Evolutionary conservation across 2,329 filamentous ascomycete genomes (phyloP).

Genomic region (Raffaelea ambrosiae): DNA sequence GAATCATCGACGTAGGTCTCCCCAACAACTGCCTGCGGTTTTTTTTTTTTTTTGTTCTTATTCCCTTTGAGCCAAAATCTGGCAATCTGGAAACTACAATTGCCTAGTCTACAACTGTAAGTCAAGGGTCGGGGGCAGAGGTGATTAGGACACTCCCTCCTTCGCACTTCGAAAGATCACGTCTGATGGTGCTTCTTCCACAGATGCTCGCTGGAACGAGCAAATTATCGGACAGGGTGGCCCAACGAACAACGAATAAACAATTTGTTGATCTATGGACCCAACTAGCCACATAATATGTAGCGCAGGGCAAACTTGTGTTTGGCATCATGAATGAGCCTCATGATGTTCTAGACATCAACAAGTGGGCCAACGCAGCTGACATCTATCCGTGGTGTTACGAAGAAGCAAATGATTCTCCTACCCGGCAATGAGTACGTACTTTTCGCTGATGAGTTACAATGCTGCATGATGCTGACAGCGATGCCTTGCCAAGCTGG

Average conservation of each 20-base stretch:
- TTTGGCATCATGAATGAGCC: conserved; percentile 66
- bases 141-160: too few species aligned
- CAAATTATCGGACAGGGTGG: conserved; percentile 57
- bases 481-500: conserved; percentile 30
- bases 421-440: conserved; percentile 44
- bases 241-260: conserved; percentile 46
- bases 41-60: background rate
- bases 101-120: conserved; percentile 39
- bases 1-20: conserved; percentile 35
- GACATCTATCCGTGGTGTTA: conserved; percentile 53
- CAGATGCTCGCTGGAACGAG: conserved; percentile 46
- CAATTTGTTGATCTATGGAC: conserved; percentile 54
- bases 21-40: background rate
- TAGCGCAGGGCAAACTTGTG: conserved; percentile 39
- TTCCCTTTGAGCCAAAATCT: too few species aligned
- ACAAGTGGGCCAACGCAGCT: conserved; percentile 52
- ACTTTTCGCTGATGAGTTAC: background rate
- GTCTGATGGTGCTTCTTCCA: background rate
- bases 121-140: background rate
- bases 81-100: too few species aligned
- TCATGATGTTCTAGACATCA: conserved; percentile 44
- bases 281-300: conserved; percentile 50
- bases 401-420: conserved; percentile 54
- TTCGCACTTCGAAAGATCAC: background rate
- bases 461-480: background rate